Conservation (phyloP, 1,284 basidiomycete species). For the Leucoagaricus sp. region DNA sequence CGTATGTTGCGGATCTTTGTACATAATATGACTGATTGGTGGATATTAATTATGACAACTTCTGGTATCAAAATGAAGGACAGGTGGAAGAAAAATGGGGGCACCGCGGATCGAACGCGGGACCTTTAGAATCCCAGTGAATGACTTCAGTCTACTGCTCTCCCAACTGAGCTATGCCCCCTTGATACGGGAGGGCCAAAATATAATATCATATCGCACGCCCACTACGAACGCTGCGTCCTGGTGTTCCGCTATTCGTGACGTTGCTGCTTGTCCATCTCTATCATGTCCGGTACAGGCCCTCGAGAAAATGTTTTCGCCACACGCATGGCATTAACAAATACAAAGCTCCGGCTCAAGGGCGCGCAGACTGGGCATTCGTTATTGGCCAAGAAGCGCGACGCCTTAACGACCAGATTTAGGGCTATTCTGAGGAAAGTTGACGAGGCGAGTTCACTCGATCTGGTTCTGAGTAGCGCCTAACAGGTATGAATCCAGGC, state of each 20-base stretch:
- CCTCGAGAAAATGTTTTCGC: constrained; percentile 92
- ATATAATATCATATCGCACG: neutral
- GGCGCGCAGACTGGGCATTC: constrained; percentile 98
- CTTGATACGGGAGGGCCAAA: neutral
- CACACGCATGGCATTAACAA: constrained; percentile 92
- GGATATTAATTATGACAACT: no score
- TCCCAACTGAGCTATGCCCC: constrained; percentile 68
- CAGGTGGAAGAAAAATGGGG: constrained; percentile 40
- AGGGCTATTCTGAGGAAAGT: constrained; percentile 88
- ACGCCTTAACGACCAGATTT: constrained; percentile 93
- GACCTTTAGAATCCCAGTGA: constrained; percentile 52
- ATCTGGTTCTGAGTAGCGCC: neutral
- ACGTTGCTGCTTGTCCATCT: neutral
- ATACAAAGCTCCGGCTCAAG: constrained; percentile 92
- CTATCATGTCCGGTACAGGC: constrained; percentile 82
- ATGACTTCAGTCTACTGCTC: constrained; percentile 83
- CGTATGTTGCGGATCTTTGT: no score
- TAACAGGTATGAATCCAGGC: constrained; percentile 55
- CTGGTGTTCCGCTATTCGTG: neutral
- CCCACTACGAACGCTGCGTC: neutral
- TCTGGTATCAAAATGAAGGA: no score
- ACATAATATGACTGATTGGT: no score
- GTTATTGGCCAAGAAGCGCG: constrained; percentile 95
- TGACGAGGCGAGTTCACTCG: constrained; percentile 73
- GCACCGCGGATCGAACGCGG: constrained; percentile 67